Percentiles rank a stretch among this genome's conserved stretches.
Conservation (phyloP, 805 yeast genomes). For the Candida sonorensis region DNA sequence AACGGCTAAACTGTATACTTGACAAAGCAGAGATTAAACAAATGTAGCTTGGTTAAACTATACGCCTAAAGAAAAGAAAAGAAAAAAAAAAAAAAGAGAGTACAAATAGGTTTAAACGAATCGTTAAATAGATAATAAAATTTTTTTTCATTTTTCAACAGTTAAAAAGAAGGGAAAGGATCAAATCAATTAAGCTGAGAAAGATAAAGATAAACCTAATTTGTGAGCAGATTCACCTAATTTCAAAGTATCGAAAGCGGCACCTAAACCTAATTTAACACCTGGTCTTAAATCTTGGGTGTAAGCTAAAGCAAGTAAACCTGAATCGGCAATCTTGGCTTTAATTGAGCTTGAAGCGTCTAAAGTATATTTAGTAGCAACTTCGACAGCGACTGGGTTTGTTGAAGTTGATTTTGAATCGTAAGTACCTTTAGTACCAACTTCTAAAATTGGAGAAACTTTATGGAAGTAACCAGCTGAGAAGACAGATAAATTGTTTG, state of each 20-base stretch:
- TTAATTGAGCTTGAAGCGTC: slow-evolving; percentile 86
- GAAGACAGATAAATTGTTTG: slow-evolving; percentile 81
- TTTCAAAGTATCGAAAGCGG: slow-evolving; percentile 92
- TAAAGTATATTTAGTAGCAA: slow-evolving; percentile 90
- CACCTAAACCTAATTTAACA: slow-evolving; percentile 94
- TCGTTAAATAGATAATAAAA: no score
- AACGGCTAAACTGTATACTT: no score
- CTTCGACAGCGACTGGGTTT: slow-evolving; percentile 84
- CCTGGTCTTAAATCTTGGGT: slow-evolving; percentile 94
- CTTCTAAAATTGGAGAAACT: slow-evolving; percentile 86
- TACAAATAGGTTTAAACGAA: no score
- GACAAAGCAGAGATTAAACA: no score
- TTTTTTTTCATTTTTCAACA: no score
- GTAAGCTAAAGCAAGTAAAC: slow-evolving; percentile 89
- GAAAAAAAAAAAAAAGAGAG: no score
- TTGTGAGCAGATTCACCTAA: slow-evolving; percentile 96
- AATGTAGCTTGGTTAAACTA: no score
- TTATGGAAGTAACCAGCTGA: slow-evolving; percentile 96
- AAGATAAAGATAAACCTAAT: slow-evolving; percentile 90
- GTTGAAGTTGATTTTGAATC: slow-evolving; percentile 71
- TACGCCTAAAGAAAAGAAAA: no score
- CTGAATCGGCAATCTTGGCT: slow-evolving; percentile 95
- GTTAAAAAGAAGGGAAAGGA: no score
- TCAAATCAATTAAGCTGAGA: no score
- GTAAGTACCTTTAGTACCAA: slow-evolving; percentile 97